These are phyloP conservation scores for Phytophthora pluvialis DNA, from an alignment of 352 stramenopile genomes.

Conservation along the genomic window DNA sequence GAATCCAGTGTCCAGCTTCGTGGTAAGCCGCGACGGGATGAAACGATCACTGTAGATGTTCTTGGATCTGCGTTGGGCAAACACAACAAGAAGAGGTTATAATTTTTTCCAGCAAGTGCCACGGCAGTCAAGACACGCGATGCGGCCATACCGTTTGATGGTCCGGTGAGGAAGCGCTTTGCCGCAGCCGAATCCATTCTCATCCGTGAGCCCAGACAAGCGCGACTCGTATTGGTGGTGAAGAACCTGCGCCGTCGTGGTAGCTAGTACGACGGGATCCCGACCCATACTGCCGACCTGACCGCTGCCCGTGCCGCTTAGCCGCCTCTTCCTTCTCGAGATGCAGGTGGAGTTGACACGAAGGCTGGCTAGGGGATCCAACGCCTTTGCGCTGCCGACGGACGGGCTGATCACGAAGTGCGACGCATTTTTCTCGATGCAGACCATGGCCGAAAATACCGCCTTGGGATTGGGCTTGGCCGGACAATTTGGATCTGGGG, in stretches of 20 bases:
- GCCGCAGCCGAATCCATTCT: constrained; percentile 40
- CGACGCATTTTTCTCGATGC: constrained; percentile 29
- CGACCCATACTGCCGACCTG: constrained; percentile 23
- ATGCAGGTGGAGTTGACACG: constrained; percentile 21
- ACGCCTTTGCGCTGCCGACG: constrained; percentile 17
- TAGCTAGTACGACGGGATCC: constrained; percentile 14
- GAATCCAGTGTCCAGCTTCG: constrained; percentile 82
- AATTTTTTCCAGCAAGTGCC: neutral
- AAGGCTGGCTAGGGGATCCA: constrained; percentile 11
- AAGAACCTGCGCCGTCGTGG: constrained; percentile 38
- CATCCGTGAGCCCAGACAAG: constrained; percentile 36
- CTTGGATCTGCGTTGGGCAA: constrained; percentile 51
- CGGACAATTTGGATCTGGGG: constrained; percentile 41
- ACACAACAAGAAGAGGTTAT: neutral
- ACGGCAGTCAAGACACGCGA: neutral
- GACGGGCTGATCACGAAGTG: constrained; percentile 39
- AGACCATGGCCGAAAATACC: constrained; percentile 46
- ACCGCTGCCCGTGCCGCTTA: constrained; percentile 18
- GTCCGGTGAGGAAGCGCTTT: constrained; percentile 53
- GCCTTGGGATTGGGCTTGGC: constrained; percentile 39
- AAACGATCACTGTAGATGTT: constrained; percentile 91
- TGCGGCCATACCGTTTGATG: constrained; percentile 47
- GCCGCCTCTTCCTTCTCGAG: constrained; percentile 29
- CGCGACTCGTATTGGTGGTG: constrained; percentile 64
- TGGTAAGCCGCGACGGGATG: constrained; percentile 76